Conservation (phyloP, 1,284 basidiomycete genomes). For the Cutaneotrichosporon cutaneum region DNA sequence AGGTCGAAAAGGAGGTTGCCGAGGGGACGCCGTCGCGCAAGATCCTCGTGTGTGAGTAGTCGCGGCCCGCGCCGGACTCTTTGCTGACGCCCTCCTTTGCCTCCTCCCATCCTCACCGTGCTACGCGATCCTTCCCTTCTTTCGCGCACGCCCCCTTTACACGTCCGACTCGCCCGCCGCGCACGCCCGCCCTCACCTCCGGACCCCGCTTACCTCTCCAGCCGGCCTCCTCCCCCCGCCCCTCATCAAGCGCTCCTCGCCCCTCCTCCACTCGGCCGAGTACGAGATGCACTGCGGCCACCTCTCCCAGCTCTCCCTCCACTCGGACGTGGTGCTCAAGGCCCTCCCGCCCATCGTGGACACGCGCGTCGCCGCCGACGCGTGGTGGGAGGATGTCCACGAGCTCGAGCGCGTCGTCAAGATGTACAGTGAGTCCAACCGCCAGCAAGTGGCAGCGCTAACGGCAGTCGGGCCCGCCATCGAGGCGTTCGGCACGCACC, state of each 20-base stretch:
- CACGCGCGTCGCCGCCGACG: slow-evolving; percentile 41
- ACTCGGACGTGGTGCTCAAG: slow-evolving; percentile 70
- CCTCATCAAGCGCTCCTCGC: slow-evolving; percentile 66
- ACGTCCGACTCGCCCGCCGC: neutral
- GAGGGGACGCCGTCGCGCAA: slow-evolving; percentile 55
- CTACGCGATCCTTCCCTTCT: neutral
- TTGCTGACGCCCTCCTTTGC: neutral
- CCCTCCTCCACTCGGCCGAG: slow-evolving; percentile 71
- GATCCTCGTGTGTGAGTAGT: slow-evolving; percentile 70
- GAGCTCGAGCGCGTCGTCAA: slow-evolving; percentile 73
- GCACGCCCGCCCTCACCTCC: no score
- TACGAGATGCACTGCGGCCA: slow-evolving; percentile 73
- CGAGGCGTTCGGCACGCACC: slow-evolving; percentile 62
- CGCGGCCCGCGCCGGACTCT: no score
- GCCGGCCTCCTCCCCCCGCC: slow-evolving; percentile 84
- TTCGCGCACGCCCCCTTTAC: neutral
- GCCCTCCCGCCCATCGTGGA: slow-evolving; percentile 76
- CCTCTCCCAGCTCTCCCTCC: slow-evolving; percentile 71
- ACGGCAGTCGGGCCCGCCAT: slow-evolving; percentile 57
- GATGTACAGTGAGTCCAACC: slow-evolving; percentile 72
- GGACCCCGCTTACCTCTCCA: slow-evolving; percentile 44
- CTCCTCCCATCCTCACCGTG: neutral
- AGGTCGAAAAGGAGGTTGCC: slow-evolving; percentile 17
- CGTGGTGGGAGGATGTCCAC: slow-evolving; percentile 63
- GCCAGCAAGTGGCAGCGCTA: neutral